Evolutionary conservation across 345 rosid genomes (phyloP), one percentile per base, ranked within the genome.

Genomic region (Triadica sebifera): DNA sequence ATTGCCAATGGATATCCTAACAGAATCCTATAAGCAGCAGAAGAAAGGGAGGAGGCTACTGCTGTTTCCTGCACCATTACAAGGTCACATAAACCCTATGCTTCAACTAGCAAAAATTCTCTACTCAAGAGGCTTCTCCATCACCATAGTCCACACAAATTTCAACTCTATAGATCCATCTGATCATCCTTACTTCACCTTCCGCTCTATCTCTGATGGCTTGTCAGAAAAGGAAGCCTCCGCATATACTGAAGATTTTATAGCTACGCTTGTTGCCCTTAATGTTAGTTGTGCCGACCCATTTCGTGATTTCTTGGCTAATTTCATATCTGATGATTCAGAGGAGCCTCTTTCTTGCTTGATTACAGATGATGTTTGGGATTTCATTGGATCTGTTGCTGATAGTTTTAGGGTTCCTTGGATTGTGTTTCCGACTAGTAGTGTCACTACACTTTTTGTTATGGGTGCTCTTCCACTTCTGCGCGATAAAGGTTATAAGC

Each of bases 21-120:
- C 8, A 55, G 59, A 55, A 55, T 55, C 59, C 59, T 22, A 55
- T 55, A 3, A 1, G 24, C 59, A 19, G 63, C 29, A 58, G 41
- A 57, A 34, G 73, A 81, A 73, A 15, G 74, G 81, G 19, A 68
- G 61, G 37, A 72, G 76, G 45, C 57, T 90, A 45, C 46, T 88
- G 22, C 81, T 91, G 60, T 87, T 89, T 56, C 89, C 91, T 3
- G 3, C 83, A 47, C 96, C 91, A 41, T 80, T 89, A 29, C 84
- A 87, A 47, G 93, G 91, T 68, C 96, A 89, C 78, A 68, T 86
- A 8, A 86, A 78, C 64, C 88, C 93, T 4, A 86, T 91, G 89
- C 65, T 84, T 71, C 81, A 84, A 63, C 79, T 84, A 22, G 86
- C 75, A 61, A 67, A 72, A 38, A 78, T 80, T 25, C 82, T 83